Conservation (phyloP, 257 asterid genomes). For the Vinca minor region DNA sequence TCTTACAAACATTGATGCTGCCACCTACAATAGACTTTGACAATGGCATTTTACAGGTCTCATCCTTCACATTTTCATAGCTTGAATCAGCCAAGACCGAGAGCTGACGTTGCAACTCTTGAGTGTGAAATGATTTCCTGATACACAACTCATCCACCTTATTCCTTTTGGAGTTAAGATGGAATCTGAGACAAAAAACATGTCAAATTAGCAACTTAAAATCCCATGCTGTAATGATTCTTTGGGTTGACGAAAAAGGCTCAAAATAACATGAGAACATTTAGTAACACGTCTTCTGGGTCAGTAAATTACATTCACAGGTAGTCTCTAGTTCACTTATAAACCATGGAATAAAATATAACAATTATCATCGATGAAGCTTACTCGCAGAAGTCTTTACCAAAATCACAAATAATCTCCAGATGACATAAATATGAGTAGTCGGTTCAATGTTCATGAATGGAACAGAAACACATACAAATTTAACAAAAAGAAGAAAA, state of each 20-base stretch:
- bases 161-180: conserved; percentile 55
- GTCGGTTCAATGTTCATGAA: neutral
- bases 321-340: neutral
- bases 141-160: conserved; percentile 56
- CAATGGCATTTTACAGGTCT: conserved; percentile 55
- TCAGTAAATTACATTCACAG: neutral
- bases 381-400: neutral
- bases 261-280: neutral
- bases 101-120: conserved; percentile 34
- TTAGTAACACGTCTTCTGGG: neutral
- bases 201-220: conserved; percentile 10
- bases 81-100: conserved; percentile 56
- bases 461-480: neutral
- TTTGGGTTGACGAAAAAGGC: no score
- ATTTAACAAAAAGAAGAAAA: neutral
- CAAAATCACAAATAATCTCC: neutral
- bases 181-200: conserved; percentile 52
- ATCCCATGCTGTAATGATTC: neutral
- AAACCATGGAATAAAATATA: neutral
- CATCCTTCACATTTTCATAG: conserved; percentile 62
- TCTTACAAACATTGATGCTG: conserved; percentile 64
- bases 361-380: neutral
- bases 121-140: conserved; percentile 47
- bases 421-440: neutral
- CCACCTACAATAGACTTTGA: conserved; percentile 84